A percentile compares a stretch with the other conserved stretches of the same genome.
Conservation (phyloP, 768 basidiomycete genomes). For the Leucocoprinus leucothites region DNA sequence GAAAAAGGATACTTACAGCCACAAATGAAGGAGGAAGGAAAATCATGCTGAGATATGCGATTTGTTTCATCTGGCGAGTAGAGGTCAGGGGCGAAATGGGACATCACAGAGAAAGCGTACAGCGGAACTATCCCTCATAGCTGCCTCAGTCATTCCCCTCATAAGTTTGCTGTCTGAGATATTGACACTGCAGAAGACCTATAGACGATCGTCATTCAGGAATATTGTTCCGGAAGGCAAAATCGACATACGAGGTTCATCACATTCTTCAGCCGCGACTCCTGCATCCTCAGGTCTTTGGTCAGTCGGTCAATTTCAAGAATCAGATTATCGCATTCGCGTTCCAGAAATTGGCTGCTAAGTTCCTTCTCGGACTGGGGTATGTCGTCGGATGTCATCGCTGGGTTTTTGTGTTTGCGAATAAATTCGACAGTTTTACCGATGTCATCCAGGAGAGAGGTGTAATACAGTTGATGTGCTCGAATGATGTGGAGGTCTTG, state of each 20-base stretch:
- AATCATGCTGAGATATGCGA: slow-evolving; percentile 60
- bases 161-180: slow-evolving; percentile 52
- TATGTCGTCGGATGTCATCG: slow-evolving; percentile 33
- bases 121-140: slow-evolving; percentile 42
- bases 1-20: slow-evolving; percentile 34
- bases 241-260: slow-evolving; percentile 41
- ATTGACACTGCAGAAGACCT: slow-evolving; percentile 62
- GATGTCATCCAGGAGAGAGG: slow-evolving; percentile 53
- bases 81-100: not conserved
- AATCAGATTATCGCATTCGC: slow-evolving; percentile 49
- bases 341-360: slow-evolving; percentile 32
- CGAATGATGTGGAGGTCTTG: slow-evolving; percentile 55
- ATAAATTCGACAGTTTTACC: slow-evolving; percentile 50
- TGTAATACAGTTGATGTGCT: slow-evolving; percentile 58
- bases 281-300: slow-evolving; percentile 38
- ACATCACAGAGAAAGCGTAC: slow-evolving; percentile 8
- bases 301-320: slow-evolving; percentile 48
- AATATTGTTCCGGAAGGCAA: not conserved
- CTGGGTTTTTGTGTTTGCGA: slow-evolving; percentile 46
- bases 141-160: slow-evolving; percentile 49
- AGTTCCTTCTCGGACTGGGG: slow-evolving; percentile 23
- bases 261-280: slow-evolving; percentile 47
- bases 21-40: slow-evolving; percentile 57
- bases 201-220: not conserved
- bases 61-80: slow-evolving; percentile 44